Conservation (phyloP, 768 basidiomycete genomes). For the Tricholoma saponaceum region DNA sequence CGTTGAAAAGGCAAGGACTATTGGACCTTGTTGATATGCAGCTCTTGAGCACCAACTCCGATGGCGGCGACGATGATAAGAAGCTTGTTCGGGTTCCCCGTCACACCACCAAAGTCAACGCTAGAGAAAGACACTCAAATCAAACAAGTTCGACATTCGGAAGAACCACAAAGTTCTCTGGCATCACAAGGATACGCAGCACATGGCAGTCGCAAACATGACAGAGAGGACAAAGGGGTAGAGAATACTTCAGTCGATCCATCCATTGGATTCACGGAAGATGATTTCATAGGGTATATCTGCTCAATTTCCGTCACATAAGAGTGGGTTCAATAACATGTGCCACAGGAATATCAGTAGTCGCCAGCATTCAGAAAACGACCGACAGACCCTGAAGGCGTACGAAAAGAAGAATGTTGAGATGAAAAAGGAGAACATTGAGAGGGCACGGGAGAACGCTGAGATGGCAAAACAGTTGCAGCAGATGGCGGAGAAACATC, state of each 20-base stretch:
- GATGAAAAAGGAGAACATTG: conserved; percentile 8
- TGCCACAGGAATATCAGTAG: background rate
- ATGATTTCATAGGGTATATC: background rate
- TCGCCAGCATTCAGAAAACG: background rate
- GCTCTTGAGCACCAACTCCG: background rate
- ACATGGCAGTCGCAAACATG: background rate
- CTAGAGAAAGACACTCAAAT: background rate
- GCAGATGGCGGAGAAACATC: conserved; percentile 1
- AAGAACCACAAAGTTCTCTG: background rate
- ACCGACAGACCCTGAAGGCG: background rate
- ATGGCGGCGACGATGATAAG: background rate
- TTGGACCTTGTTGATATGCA: background rate
- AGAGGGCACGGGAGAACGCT: conserved; percentile 6
- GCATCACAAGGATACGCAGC: background rate
- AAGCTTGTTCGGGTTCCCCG: background rate
- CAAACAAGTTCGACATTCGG: background rate
- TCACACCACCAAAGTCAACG: background rate
- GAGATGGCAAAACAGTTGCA: background rate
- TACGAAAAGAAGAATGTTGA: conserved; percentile 10
- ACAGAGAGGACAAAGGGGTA: background rate
- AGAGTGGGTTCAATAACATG: background rate
- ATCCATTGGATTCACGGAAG: background rate
- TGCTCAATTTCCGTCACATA: background rate
- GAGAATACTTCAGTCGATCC: background rate
- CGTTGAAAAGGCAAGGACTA: background rate